A percentile compares a stretch with the other conserved stretches of the same genome.
Conservation (phyloP, 2,329 filamentous ascomycete genomes). For the Fonsecaea monophora region DNA sequence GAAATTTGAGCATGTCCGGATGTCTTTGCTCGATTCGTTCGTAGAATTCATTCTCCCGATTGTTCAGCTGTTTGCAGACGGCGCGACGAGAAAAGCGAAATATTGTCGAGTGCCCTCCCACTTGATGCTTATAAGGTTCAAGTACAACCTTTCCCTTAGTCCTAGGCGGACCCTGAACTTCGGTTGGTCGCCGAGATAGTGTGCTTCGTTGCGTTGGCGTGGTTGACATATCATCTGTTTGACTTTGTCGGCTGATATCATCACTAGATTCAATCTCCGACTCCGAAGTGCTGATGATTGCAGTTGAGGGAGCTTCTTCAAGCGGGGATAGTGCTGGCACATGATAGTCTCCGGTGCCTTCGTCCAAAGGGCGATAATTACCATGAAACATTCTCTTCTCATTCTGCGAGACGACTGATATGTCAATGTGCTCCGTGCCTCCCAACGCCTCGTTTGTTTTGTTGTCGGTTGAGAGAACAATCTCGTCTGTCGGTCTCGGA, state of each 20-base stretch:
- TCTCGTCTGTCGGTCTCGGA: slow-evolving; percentile 14
- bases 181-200: slow-evolving; percentile 39
- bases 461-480: slow-evolving; percentile 24
- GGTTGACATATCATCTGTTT: slow-evolving; percentile 60
- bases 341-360: slow-evolving; percentile 19
- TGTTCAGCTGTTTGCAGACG: slow-evolving; percentile 98
- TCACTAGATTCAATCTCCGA: slow-evolving; percentile 54
- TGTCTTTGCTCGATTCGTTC: slow-evolving; percentile 92
- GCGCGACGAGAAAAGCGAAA: slow-evolving; percentile 95
- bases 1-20: slow-evolving; percentile 84
- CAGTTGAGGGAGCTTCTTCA: slow-evolving; percentile 29
- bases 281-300: slow-evolving; percentile 48
- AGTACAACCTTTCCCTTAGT: slow-evolving; percentile 91
- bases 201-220: slow-evolving; percentile 54
- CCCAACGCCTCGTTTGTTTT: slow-evolving; percentile 16
- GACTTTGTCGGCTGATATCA: slow-evolving; percentile 57
- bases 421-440: slow-evolving; percentile 61
- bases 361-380: slow-evolving; percentile 48
- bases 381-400: slow-evolving; percentile 68
- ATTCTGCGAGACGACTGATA: slow-evolving; percentile 66
- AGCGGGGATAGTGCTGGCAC: slow-evolving; percentile 31
- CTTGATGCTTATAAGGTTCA: slow-evolving; percentile 96
- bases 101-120: slow-evolving; percentile 93
- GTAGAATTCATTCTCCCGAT: slow-evolving; percentile 98
- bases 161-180: slow-evolving; percentile 40